Base-by-base conservation (phyloP, 192 early-diverging fungal species). In the Phlyctochytrium planicorne region DNA sequence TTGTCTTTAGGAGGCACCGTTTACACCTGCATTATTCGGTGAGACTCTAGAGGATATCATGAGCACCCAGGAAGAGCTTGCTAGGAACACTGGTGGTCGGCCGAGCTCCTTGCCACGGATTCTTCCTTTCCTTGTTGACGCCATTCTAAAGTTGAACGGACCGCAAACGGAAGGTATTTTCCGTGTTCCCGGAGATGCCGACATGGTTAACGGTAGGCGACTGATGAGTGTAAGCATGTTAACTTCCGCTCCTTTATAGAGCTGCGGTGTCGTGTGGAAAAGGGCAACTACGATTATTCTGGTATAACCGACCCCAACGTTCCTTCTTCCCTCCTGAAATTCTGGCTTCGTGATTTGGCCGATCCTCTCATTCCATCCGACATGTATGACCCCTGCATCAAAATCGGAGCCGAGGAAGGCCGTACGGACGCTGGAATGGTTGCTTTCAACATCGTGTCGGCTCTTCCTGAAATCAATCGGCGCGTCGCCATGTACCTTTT, bases 321-420 rank as follows among this genome's bases (percentile, higher is more conserved):
- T 2, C 93, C 95, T 0, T 91, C 92, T 36, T 95, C 93, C 2
- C 76, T 98, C 29, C 77, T 98, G 10, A 95, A 96, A 62, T 83
- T 91, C 4, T 98, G 95, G 95, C 83, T 98, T 47, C 88, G 96
- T 35, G 96, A 98, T 35, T 84, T 98, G 29, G 84, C 93, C 1
- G 90, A 95, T 2, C 95, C 96, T 25, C 77, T 98, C 29, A 93
- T 98, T 34, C 90, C 91, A 2, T 79, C 87, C 30, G 84, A 88
- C 40, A 81, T 86, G 53, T 97, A 98, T 67, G 79, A 87, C 30
- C 69, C 68, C 34, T 97, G 94, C 75, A 90, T 97, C 53, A 65
- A 83, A 30, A 76, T 78, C n/a, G 84, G 84, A 6, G 61, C 70
- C 30, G 75, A 80, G 50, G 76, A 80, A 47, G 53, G 79, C 82